A percentile compares a stretch with the other conserved stretches of the same genome.
Conservation (phyloP, 345 rosid genomes). For the Euphorbia pulcherrima region DNA sequence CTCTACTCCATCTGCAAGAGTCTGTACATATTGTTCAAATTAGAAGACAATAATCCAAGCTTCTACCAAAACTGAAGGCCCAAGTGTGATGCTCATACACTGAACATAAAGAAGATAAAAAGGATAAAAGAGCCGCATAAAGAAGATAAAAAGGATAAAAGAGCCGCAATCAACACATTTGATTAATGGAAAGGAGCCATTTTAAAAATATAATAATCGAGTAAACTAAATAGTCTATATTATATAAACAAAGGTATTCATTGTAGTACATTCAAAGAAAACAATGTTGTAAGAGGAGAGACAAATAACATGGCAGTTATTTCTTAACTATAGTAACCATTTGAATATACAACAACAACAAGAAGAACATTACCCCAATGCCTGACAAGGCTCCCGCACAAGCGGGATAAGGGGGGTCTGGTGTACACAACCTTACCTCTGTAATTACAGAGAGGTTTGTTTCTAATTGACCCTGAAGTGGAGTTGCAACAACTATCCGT, state of each 20-base stretch:
- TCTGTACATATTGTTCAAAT: slow-evolving; percentile 16
- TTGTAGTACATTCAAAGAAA: not conserved
- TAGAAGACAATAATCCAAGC: slow-evolving; percentile 10
- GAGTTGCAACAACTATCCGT: too few relatives aligned
- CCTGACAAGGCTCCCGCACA: too few relatives aligned
- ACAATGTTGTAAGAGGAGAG: not conserved
- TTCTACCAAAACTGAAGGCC: slow-evolving; percentile 5
- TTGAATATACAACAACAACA: not conserved
- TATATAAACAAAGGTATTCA: not conserved
- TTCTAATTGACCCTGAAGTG: too few relatives aligned
- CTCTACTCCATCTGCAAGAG: slow-evolving; percentile 28
- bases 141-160: not conserved
- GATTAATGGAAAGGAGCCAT: not conserved
- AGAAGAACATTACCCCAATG: too few relatives aligned
- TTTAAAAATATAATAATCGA: not conserved
- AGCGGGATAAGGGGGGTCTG: too few relatives aligned
- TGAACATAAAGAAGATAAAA: not conserved
- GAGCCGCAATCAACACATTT: too few relatives aligned
- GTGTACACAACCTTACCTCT: too few relatives aligned
- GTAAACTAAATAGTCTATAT: not conserved
- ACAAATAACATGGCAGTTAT: not conserved
- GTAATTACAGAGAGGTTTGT: too few relatives aligned
- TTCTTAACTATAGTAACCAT: not conserved
- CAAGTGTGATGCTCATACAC: not conserved
- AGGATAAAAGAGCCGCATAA: not conserved